Conservation (phyloP, 2,329 filamentous ascomycete species). For the Verticillium klebahnii region DNA sequence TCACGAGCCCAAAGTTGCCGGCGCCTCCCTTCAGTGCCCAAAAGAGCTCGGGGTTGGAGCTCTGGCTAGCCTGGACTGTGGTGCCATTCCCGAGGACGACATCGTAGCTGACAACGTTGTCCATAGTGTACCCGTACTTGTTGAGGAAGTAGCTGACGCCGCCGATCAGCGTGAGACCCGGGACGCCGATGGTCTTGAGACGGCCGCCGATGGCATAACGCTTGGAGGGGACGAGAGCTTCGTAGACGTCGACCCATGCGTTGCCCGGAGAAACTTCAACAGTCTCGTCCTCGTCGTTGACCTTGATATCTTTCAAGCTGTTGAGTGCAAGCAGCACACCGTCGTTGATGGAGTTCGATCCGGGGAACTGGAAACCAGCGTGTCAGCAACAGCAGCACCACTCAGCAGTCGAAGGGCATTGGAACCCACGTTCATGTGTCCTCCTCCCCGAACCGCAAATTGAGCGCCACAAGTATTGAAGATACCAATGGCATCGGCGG, state of each 20-base stretch:
- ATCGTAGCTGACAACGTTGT: constrained; percentile 19
- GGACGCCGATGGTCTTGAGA: constrained; percentile 20
- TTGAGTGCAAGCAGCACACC: constrained; percentile 17
- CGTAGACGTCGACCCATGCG: constrained; percentile 22
- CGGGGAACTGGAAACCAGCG: constrained; percentile 11
- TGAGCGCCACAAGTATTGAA: constrained; percentile 11
- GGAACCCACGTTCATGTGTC: constrained; percentile 16
- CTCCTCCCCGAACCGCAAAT: constrained; percentile 19
- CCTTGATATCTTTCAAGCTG: constrained; percentile 8
- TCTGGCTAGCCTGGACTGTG: constrained; percentile 13
- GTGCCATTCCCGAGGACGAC: constrained; percentile 22
- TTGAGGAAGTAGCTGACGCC: constrained; percentile 22
- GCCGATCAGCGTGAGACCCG: constrained; percentile 22
- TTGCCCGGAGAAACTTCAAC: constrained; percentile 15
- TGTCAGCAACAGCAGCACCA: not conserved
- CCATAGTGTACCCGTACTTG: constrained; percentile 20
- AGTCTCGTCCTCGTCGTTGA: constrained; percentile 7
- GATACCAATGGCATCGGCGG: constrained; percentile 3
- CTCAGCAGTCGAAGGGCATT: not conserved
- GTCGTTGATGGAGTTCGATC: constrained; percentile 18
- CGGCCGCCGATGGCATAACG: constrained; percentile 22
- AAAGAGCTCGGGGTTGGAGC: constrained; percentile 19
- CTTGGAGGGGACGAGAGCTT: constrained; percentile 14
- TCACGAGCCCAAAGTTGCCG: constrained; percentile 20
- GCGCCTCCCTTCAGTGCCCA: constrained; percentile 22